Base-by-base conservation (phyloP, 352 stramenopile species). In the Halophytophthora polymorphica region DNA sequence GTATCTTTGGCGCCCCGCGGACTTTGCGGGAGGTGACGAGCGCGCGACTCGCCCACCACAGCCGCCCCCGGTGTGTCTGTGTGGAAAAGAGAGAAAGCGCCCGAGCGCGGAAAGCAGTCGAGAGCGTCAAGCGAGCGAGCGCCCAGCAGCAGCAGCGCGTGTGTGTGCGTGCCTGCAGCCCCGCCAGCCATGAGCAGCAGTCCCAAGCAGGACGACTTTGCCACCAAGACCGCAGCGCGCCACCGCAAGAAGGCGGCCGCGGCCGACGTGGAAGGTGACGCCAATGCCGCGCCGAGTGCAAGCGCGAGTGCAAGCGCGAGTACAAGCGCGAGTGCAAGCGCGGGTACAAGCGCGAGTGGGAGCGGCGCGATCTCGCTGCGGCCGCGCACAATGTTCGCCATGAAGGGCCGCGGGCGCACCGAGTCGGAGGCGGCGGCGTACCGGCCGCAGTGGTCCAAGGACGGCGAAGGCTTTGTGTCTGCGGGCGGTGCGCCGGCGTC, bases 311-410 rank as follows among this genome's bases (percentile, higher is more conserved):
- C 42, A 21, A 40, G 18, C 50, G 50, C 35, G 50, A 39, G 17
- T 14, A 8, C 25, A 5, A 45, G 14, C 17, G 25, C 23, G 17
- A 42, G n/a, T 18, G 19, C 29, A 13, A 29, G 19, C 2, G 18
- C 50, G 17, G 21, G 25, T 6, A 28, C 57, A 8, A 19, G 40
- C 3, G 42, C 36, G 15, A 31, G 25, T 8, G 48, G 38, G 53
- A 43, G 22, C 22, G 58, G 49, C 39, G 58, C 52, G 37, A 91
- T 92, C 37, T 92, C 81, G 39, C 59, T 94, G 50, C 65, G 83
- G n/a, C 83, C 83, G 54, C 81, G 83, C 50, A 94, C 79, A 34
- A 94, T 94, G 83, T 94, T 94, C 49, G 80, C 80, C n/a, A 87
- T 91, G 65, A 94, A 92, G 53, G 83, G 83, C 43, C 71, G 81